Evolutionary conservation across 2,329 filamentous ascomycete genomes (phyloP), one percentile per base, ranked within the genome.

Genomic region (Paecilomyces sp.): DNA sequence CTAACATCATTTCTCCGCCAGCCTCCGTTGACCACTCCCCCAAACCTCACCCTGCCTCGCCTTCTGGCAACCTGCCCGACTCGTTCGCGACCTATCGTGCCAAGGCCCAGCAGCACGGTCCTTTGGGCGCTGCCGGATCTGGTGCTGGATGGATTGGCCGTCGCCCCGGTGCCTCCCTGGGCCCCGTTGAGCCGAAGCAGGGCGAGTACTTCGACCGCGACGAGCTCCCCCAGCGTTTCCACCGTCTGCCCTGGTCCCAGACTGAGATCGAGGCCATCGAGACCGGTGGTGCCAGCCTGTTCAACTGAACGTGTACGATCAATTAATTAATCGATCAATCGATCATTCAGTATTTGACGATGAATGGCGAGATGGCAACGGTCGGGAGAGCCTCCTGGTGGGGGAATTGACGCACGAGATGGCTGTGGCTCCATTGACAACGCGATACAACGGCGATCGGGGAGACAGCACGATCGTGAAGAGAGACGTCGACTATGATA

Each of bases 261-360:
- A 87, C 87, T 52, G 94, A 99, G 84, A 99, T 99, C 62, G 94
- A 97, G 76, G 92, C 92, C 24, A 85, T 99, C 70, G 92, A 97
- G 85, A 94, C 91, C 59, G 94, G 92, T 58, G 94, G 94, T 60
- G 94, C 93, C 34, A 88, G 84, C 70, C 68, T 86, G 65, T 82
- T 80, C 67, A 80, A 77, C 63, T 85, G 75, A 73, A 67, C 41
- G 24, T 18, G 57, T 58, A 58, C n/a, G 41, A 47, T 15, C 8
- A n/a, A 47, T 47, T 15, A 8, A 47, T 47, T 8, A 33, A 33
- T 33, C 8, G 9, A 33, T 12, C 31, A 33, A 11, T 33, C 25
- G 6, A 28, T 28, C 25, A 2, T 22, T 22, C 22, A 22, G 22
- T 22, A 18, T 47, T 6, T 47, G 41, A 47, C 18, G 41, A 9